Conservation (phyloP, 2,329 filamentous ascomycete genomes). For the Calycina marina region DNA sequence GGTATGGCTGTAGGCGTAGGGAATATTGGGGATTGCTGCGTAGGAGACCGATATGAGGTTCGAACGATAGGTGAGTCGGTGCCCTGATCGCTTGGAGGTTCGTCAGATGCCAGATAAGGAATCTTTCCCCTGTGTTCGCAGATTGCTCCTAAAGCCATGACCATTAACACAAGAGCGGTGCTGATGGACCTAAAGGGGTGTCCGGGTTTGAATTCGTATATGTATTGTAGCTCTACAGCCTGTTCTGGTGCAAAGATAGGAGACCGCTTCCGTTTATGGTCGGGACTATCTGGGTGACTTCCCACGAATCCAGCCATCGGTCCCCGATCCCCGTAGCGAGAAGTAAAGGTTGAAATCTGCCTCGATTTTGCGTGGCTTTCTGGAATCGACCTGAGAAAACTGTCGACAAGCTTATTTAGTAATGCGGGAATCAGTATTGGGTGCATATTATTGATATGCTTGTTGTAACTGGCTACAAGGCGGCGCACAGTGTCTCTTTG, state of each 20-base stretch:
- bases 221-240: constrained; percentile 13
- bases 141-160: constrained; percentile 78
- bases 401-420: constrained; percentile 28
- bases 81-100: constrained; percentile 8
- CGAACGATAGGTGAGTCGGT: constrained; percentile 23
- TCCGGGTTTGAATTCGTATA: constrained; percentile 26
- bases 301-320: constrained; percentile 10
- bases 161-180: constrained; percentile 68
- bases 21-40: constrained; percentile 38
- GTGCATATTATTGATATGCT: constrained; percentile 50
- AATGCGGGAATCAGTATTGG: constrained; percentile 41
- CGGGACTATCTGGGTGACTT: constrained; percentile 19
- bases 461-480: constrained; percentile 42
- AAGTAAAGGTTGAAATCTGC: constrained; percentile 11
- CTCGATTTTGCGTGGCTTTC: constrained; percentile 17
- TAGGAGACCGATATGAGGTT: constrained; percentile 38
- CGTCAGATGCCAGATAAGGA: constrained; percentile 39
- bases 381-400: constrained; percentile 19
- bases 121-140: constrained; percentile 42
- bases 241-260: constrained; percentile 10
- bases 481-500: constrained; percentile 32
- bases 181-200: constrained; percentile 52
- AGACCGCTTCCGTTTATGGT: constrained; percentile 21
- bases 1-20: constrained; percentile 29
- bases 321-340: constrained; percentile 5